Evolutionary conservation across 805 yeast genomes (phyloP).

Genomic region (Candida germanica): DNA sequence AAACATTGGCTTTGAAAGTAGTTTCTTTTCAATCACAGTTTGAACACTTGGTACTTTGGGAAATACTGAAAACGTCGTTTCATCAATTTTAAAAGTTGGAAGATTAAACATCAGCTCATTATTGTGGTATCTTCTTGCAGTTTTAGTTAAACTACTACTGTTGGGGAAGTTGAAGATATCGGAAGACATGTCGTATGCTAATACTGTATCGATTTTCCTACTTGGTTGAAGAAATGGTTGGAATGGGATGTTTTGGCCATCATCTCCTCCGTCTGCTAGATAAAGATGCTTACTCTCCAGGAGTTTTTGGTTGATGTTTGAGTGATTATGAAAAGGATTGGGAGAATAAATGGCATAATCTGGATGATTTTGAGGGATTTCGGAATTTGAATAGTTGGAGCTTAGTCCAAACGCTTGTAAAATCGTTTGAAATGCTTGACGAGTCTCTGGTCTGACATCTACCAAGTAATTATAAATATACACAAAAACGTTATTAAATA

Average conservation of each 20-base stretch:
- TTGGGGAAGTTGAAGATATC: conserved; percentile 56
- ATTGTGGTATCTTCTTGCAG: conserved; percentile 32
- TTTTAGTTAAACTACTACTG: conserved; percentile 48
- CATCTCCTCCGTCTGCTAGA: conserved; percentile 49
- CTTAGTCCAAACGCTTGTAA: conserved; percentile 44
- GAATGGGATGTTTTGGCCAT: conserved; percentile 48
- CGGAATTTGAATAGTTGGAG: not conserved
- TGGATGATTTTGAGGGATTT: conserved; percentile 33
- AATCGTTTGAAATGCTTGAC: conserved; percentile 34
- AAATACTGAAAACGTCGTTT: conserved; percentile 3
- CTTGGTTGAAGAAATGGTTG: conserved; percentile 38
- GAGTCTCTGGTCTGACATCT: conserved; percentile 29
- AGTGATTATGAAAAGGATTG: conserved; percentile 51
- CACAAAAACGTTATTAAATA: conserved; percentile 54
- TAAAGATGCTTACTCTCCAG: conserved; percentile 20
- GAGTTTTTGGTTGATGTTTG: conserved; percentile 2
- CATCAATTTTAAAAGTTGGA: conserved; percentile 1
- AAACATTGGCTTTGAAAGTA: conserved; percentile 27
- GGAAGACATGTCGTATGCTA: conserved; percentile 47
- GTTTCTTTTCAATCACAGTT: conserved; percentile 6
- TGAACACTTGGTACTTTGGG: conserved; percentile 15
- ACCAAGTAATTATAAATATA: conserved; percentile 42
- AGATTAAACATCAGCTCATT: not conserved
- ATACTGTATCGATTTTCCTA: conserved; percentile 35
- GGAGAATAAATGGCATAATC: conserved; percentile 62